Base-by-base conservation (phyloP, 805 yeast species). In the Candida coleopterorum region DNA sequence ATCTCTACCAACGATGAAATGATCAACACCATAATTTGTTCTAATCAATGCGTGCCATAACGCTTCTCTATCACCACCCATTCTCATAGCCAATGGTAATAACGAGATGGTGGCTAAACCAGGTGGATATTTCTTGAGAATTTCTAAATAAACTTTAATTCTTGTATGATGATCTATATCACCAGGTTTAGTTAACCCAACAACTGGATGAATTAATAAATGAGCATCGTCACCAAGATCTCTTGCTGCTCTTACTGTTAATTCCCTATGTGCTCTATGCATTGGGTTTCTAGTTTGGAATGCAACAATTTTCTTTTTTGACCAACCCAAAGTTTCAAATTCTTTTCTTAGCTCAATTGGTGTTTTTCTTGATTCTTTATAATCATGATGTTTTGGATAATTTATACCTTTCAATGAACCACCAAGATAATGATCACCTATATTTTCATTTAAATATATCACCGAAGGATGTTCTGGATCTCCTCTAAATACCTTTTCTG, bases 41-140 rank as follows among this genome's bases (percentile, higher is more conserved):
- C 97, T 84, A 59, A 89, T 89, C 53, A 90, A 82, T 12, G 97
- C 96, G 59, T 89, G 97, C 97, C 97, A 90, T 30, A 89, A 85
- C 16, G 97, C 97, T 68, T 89, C 97, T 60, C 95, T 79, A 62
- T 90, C 97, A 62, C 97, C 97, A 39, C 93, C 97, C 97, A 89
- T 89, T 74, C 97, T 81, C 97, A 89, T 89, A 26, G 97, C 97
- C 55, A 89, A 72, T 9, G 97, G 97, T 50, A 89, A 72, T 46
- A 89, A 68, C 7, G 96, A 81, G 44, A 89, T 70, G 46, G 85
- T 79, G 11, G 97, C 97, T 77, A 89, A 82, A 37, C 96, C 96
- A 46, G 81, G 84, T 35, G 97, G 97, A 64, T 85, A 89, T 55
- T 90, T 83, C 65, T 89, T 85, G 63, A 90, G 76, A 50, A 89